phyloP scores from a whole-genome alignment of 805 yeast species.

The Ogataea siamensis region DNA sequence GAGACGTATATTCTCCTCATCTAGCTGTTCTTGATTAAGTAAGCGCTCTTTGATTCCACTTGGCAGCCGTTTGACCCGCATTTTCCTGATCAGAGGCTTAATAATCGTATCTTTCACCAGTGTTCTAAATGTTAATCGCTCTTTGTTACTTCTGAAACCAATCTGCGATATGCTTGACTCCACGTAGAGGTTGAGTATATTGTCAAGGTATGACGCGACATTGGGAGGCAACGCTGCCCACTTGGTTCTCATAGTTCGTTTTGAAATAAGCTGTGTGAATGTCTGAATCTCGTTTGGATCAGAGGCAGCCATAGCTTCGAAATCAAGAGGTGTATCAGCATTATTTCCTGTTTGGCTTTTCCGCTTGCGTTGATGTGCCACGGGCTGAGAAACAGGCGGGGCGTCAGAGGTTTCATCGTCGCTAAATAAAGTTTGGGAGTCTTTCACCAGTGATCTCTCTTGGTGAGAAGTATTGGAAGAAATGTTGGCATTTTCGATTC shows the following conservation, averaged over 20 bases:
- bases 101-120: conserved; percentile 22
- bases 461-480: conserved; percentile 3
- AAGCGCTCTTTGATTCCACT: conserved; percentile 24
- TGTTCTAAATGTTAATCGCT: conserved; percentile 19
- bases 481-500: conserved; percentile 1
- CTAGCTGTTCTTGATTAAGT: conserved; percentile 27
- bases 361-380: too few species aligned
- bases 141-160: conserved; percentile 17
- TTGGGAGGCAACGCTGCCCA: conserved; percentile 23
- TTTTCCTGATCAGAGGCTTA: conserved; percentile 22
- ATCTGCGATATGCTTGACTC: conserved; percentile 21
- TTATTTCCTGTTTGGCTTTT: too few species aligned
- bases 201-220: conserved; percentile 14
- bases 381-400: conserved; percentile 1
- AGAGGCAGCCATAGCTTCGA: too few species aligned
- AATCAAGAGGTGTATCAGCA: too few species aligned
- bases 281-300: conserved; percentile 13
- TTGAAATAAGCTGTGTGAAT: conserved; percentile 15
- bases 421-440: conserved; percentile 21
- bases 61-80: conserved; percentile 27
- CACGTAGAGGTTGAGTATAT: conserved; percentile 21
- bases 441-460: conserved; percentile 18
- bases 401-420: conserved; percentile 20
- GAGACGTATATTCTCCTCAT: conserved; percentile 23
- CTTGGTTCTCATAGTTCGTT: conserved; percentile 16